Percentiles rank a stretch among this genome's conserved stretches.
phyloP scores from a whole-genome alignment of 805 yeast species.

The Cyberlindnera xylosilytica region DNA sequence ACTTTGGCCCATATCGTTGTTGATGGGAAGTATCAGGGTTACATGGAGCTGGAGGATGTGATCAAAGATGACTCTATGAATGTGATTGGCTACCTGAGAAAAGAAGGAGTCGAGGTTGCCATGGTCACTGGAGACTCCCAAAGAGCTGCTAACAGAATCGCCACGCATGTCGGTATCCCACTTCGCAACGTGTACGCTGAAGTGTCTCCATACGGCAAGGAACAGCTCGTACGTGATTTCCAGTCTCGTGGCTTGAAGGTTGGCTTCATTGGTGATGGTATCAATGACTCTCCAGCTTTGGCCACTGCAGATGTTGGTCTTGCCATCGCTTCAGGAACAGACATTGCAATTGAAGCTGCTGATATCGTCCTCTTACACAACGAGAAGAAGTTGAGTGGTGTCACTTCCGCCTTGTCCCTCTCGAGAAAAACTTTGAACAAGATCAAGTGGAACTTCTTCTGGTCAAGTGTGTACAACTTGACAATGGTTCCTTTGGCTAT shows the following conservation, averaged over 20 bases:
- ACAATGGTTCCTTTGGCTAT: slow-evolving; percentile 92
- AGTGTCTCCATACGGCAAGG: slow-evolving; percentile 75
- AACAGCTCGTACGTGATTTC: slow-evolving; percentile 56
- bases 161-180: slow-evolving; percentile 64
- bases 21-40: slow-evolving; percentile 58
- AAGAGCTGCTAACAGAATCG: slow-evolving; percentile 61
- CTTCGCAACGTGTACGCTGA: slow-evolving; percentile 65
- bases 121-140: slow-evolving; percentile 88
- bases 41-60: slow-evolving; percentile 62
- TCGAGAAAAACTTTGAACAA: slow-evolving; percentile 67
- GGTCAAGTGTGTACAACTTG: slow-evolving; percentile 84
- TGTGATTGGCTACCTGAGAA: slow-evolving; percentile 53
- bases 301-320: slow-evolving; percentile 87
- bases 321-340: slow-evolving; percentile 90
- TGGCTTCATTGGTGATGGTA: slow-evolving; percentile 96
- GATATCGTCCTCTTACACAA: slow-evolving; percentile 74
- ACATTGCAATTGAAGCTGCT: slow-evolving; percentile 96
- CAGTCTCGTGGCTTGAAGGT: slow-evolving; percentile 48
- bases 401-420: slow-evolving; percentile 62
- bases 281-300: slow-evolving; percentile 95
- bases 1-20: slow-evolving; percentile 59
- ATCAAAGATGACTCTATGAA: slow-evolving; percentile 62
- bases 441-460: slow-evolving; percentile 76
- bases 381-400: slow-evolving; percentile 39
- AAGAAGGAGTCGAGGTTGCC: slow-evolving; percentile 59